These are phyloP conservation scores for Puccinia triticina DNA, from an alignment of 1,284 basidiomycete genomes.

Conservation along the genomic window DNA sequence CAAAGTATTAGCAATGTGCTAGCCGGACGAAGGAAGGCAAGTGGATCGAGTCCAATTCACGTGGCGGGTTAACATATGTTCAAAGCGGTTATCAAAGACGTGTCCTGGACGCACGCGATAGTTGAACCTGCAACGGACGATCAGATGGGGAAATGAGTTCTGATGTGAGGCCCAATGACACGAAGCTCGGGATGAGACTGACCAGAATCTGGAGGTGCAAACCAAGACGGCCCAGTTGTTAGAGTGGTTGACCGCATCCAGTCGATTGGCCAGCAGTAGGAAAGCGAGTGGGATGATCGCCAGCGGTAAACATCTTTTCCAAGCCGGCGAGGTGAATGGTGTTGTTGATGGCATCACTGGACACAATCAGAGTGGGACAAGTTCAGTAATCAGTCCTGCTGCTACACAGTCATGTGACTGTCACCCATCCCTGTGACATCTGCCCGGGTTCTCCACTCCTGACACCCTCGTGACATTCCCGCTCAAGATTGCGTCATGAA, in stretches of 20 bases:
- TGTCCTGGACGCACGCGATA: constrained; percentile 73
- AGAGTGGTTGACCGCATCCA: constrained; percentile 61
- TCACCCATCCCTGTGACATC: not conserved
- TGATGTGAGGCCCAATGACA: not conserved
- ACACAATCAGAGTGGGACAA: too few species aligned
- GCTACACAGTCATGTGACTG: too few species aligned
- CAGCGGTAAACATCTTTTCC: not conserved
- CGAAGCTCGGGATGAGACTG: not conserved
- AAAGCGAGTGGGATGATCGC: not conserved
- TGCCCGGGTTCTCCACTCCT: not conserved
- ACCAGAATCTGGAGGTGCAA: constrained; percentile 88
- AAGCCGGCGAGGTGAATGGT: too few species aligned
- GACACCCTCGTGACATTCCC: not conserved
- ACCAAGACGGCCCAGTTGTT: constrained; percentile 99
- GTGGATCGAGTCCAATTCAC: not conserved
- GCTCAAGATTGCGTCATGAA: not conserved
- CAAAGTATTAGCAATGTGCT: constrained; percentile 97
- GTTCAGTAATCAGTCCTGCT: too few species aligned
- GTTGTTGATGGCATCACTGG: too few species aligned
- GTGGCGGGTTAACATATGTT: not conserved
- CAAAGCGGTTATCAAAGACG: not conserved
- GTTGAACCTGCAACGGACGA: constrained; percentile 69
- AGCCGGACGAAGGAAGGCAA: constrained; percentile 30
- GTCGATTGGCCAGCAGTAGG: not conserved
- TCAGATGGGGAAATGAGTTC: not conserved